Conservation (phyloP, 257 asterid species). For the Striga asiatica region DNA sequence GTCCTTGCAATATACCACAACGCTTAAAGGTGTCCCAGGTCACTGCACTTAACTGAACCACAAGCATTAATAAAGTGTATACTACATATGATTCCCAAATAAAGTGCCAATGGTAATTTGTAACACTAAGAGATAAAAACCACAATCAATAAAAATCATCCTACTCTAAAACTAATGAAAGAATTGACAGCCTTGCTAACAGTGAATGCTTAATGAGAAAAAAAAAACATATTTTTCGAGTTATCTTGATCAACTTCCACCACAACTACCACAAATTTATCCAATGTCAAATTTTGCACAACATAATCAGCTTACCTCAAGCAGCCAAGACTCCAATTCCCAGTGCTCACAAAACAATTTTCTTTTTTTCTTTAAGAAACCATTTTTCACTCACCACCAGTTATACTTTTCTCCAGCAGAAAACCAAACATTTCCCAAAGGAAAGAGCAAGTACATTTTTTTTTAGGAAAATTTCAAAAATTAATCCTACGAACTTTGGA, state of each 20-base stretch:
- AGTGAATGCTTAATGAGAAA: background rate
- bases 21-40: background rate
- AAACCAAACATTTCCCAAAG: background rate
- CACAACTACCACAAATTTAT: background rate
- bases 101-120: background rate
- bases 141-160: too few relatives aligned
- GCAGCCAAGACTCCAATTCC: background rate
- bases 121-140: too few relatives aligned
- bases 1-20: constrained; percentile 2
- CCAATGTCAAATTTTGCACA: background rate
- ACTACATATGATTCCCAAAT: constrained; percentile 6
- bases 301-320: background rate
- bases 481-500: background rate
- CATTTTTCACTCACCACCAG: background rate
- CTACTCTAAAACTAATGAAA: too few relatives aligned
- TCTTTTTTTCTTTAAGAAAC: too few relatives aligned
- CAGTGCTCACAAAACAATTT: too few relatives aligned
- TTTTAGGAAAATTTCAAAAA: constrained; percentile 3
- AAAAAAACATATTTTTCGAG: background rate
- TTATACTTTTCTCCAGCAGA: background rate
- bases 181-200: background rate
- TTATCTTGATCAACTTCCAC: background rate
- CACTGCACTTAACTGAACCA: background rate
- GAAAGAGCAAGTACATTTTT: background rate
- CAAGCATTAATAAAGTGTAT: constrained; percentile 2